Evolutionary conservation across 2,329 filamentous ascomycete species (phyloP).

Genomic region (Bipolaris cookei): DNA sequence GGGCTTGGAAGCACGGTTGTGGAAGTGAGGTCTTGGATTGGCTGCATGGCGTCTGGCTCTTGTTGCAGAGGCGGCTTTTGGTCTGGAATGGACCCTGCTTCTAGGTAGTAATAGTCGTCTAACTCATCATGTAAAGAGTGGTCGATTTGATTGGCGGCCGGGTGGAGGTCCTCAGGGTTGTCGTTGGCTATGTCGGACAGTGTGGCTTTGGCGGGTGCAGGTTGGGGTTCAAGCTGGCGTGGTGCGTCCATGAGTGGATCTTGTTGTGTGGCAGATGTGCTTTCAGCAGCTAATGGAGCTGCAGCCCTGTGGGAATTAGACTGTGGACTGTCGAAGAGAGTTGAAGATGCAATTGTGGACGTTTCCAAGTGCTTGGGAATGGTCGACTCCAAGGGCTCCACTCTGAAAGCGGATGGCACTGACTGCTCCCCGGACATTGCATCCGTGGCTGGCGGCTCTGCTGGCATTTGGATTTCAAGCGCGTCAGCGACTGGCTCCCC

Average conservation of each 20-base stretch:
- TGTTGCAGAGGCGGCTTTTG: slow-evolving; percentile 3
- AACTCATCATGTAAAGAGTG: slow-evolving; percentile 11
- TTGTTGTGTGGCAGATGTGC: slow-evolving; percentile 6
- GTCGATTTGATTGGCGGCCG: slow-evolving; percentile 2
- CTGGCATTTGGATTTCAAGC: slow-evolving; percentile 25
- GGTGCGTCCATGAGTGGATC: slow-evolving; percentile 15
- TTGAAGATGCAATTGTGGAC: slow-evolving; percentile 27
- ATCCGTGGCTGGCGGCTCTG: slow-evolving; percentile 26
- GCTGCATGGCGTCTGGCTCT: slow-evolving; percentile 2
- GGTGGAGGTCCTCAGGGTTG: slow-evolving; percentile 2
- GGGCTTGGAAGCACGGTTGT: neutral
- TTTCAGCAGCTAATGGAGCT: slow-evolving; percentile 8
- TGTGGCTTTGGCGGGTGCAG: slow-evolving; percentile 6
- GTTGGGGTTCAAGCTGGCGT: slow-evolving; percentile 4
- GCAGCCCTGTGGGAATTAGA: slow-evolving; percentile 11
- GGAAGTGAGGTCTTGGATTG: slow-evolving; percentile 6
- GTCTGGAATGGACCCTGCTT: slow-evolving; percentile 8
- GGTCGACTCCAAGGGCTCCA: slow-evolving; percentile 21
- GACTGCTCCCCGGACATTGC: slow-evolving; percentile 15
- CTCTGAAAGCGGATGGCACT: slow-evolving; percentile 14
- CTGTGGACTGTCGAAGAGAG: slow-evolving; percentile 12
- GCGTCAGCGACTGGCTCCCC: slow-evolving; percentile 31
- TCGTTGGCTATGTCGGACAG: slow-evolving; percentile 5
- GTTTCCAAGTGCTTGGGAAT: slow-evolving; percentile 25
- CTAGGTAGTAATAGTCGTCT: slow-evolving; percentile 7